phyloP scores from a whole-genome alignment of 768 basidiomycete genomes.

The Tulasnella sp. region DNA sequence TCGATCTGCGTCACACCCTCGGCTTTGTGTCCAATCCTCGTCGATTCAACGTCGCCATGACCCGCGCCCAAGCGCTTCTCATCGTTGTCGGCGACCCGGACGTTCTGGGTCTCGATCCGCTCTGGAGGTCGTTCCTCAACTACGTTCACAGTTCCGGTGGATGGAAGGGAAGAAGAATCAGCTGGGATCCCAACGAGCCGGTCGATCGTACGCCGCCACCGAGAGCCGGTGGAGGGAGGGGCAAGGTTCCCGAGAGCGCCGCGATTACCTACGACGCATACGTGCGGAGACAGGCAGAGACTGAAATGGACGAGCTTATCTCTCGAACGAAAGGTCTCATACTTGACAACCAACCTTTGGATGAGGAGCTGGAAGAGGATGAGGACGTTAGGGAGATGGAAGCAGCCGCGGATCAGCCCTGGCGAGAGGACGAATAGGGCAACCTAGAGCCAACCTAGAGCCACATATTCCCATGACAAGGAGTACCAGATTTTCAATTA shows the following conservation, averaged over 20 bases:
- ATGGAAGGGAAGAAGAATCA: conserved; percentile 36
- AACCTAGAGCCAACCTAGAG: neutral
- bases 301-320: conserved; percentile 15
- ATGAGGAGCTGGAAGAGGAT: conserved; percentile 11
- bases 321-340: neutral
- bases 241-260: neutral
- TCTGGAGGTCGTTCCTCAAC: conserved; percentile 51
- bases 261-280: neutral
- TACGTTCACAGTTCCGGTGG: conserved; percentile 43
- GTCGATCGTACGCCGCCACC: neutral
- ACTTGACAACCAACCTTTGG: neutral
- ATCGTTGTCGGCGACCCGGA: conserved; percentile 49
- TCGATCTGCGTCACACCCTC: conserved; percentile 42
- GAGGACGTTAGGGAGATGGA: conserved; percentile 15
- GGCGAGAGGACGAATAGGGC: conserved; percentile 29
- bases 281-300: neutral
- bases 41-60: conserved; percentile 53
- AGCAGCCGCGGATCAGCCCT: conserved; percentile 32
- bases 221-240: neutral
- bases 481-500: neutral
- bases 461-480: neutral
- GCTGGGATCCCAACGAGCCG: neutral
- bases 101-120: conserved; percentile 48
- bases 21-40: conserved; percentile 47
- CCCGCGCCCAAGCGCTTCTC: conserved; percentile 47